These are phyloP conservation scores for Fusarium setosum DNA, from an alignment of 2,329 filamentous ascomycete species.

Conservation along the genomic window DNA sequence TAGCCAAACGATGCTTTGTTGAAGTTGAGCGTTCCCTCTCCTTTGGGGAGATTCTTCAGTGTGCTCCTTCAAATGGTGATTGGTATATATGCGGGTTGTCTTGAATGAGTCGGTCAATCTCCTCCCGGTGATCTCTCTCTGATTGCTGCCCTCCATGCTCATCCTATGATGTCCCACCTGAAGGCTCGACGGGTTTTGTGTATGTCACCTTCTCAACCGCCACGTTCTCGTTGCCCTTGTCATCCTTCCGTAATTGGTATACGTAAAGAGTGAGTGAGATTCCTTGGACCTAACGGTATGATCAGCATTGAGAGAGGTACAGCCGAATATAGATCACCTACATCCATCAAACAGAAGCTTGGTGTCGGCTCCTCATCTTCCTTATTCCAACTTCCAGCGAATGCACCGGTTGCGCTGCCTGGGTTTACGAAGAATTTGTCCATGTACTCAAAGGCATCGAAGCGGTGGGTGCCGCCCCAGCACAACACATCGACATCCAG, in stretches of 20 bases:
- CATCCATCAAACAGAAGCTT: conserved; percentile 98
- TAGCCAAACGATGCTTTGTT: conserved; percentile 36
- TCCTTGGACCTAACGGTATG: conserved; percentile 79
- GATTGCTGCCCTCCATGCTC: conserved; percentile 2
- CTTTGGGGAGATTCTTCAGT: conserved; percentile 11
- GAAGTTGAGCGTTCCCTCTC: conserved; percentile 31
- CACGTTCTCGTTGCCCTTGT: conserved; percentile 81
- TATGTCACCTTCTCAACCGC: conserved; percentile 89
- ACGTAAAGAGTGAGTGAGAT: conserved; percentile 97
- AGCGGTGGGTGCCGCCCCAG: conserved; percentile 75
- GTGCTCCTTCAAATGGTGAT: conserved; percentile 25
- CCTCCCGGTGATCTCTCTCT: conserved; percentile 9
- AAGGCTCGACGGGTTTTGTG: conserved; percentile 77
- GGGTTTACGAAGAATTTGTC: conserved; percentile 81
- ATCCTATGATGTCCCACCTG: conserved; percentile 58
- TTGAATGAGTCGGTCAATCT: conserved; percentile 38
- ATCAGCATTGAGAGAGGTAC: conserved; percentile 31
- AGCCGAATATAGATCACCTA: conserved; percentile 62
- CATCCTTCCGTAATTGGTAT: conserved; percentile 85
- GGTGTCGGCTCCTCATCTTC: conserved; percentile 81
- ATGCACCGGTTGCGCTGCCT: conserved; percentile 73
- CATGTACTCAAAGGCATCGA: conserved; percentile 79
- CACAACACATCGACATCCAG: conserved; percentile 77
- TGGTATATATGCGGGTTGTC: conserved; percentile 43
- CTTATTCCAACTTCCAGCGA: conserved; percentile 66